phyloP scores from a whole-genome alignment of 1,139 yeast species.

The Saccharomyces hybrid region DNA sequence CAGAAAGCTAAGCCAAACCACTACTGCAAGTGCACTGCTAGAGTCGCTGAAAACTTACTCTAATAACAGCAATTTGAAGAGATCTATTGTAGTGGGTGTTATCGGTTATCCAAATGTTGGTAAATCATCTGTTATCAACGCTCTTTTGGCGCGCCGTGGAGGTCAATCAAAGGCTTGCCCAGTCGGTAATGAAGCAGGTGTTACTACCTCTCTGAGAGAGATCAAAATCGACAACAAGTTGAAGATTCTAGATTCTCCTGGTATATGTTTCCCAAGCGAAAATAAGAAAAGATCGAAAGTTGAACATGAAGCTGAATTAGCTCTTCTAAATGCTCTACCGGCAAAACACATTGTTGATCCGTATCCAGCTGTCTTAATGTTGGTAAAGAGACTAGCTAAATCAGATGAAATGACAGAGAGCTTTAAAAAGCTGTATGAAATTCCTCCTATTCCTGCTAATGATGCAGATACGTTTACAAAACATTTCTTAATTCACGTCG shows the following conservation, averaged over 20 bases:
- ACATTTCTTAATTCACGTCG: slow-evolving; percentile 84
- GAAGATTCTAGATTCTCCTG: slow-evolving; percentile 89
- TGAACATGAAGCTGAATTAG: slow-evolving; percentile 80
- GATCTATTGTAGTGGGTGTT: slow-evolving; percentile 92
- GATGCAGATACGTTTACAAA: slow-evolving; percentile 64
- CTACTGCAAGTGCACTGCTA: slow-evolving; percentile 66
- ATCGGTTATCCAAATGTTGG: slow-evolving; percentile 96
- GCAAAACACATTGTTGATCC: slow-evolving; percentile 84
- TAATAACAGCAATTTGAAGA: slow-evolving; percentile 69
- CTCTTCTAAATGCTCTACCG: slow-evolving; percentile 82
- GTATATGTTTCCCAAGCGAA: slow-evolving; percentile 88
- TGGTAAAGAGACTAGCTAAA: slow-evolving; percentile 67
- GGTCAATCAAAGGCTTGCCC: slow-evolving; percentile 74
- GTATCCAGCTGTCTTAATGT: slow-evolving; percentile 65
- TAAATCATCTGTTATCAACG: slow-evolving; percentile 88
- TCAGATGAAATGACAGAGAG: slow-evolving; percentile 68
- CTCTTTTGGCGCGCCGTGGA: slow-evolving; percentile 78
- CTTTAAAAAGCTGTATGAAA: slow-evolving; percentile 60
- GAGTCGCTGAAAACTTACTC: slow-evolving; percentile 84
- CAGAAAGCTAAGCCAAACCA: slow-evolving; percentile 63
- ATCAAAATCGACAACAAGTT: slow-evolving; percentile 86
- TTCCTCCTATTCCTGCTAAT: slow-evolving; percentile 69
- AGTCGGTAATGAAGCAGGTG: slow-evolving; percentile 96
- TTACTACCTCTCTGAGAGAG: slow-evolving; percentile 84
- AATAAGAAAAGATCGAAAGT: slow-evolving; percentile 42